Evolutionary conservation across 129 eudicot species (phyloP), one percentile per base, ranked within the genome.

Genomic region (Artemisia annua): DNA sequence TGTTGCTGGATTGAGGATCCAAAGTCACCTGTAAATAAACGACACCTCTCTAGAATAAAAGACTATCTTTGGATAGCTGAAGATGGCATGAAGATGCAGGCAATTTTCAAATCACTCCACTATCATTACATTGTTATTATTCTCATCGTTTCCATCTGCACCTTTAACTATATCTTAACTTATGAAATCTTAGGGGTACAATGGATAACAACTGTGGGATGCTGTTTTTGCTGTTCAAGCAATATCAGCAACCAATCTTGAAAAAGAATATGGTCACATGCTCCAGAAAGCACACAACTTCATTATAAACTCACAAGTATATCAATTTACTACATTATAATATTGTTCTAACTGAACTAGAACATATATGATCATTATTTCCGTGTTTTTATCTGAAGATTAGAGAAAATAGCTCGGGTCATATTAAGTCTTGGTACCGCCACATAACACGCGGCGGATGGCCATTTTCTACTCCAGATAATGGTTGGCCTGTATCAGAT

Each of bases 21-120:
- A 63, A 84, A 75, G 46, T 84, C 91, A 43, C 66, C 18, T 65
- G 81, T 78, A 44, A 72, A 76, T 52, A 89, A 80, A 62, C 49
- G 70, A 11, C 96, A 89, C 69, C 81, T 84, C 60, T 73, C 89
- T 20, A 79, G 96, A 76, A 54, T 89, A 11, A 71, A 84, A 63
- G 96, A 89, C 73, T 89, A 89, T 66, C 77, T 89, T 5, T 86
- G 96, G 96, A 30, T 89, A 51, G 91, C 96, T 52, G 96, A 89
- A 82, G 96, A 89, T 77, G 96, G 91, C 49, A 89, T 89, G 96
- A 89, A 89, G 75, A 89, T 89, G 91, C 87, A 89, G 96, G 96
- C 84, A 48, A 60, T 2, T 61, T 69, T 69, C 2, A 6, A 53
- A 46, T 39, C n/a, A n/a, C n/a, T n/a, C n/a, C n/a, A 15, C 57